Conservation (phyloP, 768 basidiomycete species). For the Suillus luteus region DNA sequence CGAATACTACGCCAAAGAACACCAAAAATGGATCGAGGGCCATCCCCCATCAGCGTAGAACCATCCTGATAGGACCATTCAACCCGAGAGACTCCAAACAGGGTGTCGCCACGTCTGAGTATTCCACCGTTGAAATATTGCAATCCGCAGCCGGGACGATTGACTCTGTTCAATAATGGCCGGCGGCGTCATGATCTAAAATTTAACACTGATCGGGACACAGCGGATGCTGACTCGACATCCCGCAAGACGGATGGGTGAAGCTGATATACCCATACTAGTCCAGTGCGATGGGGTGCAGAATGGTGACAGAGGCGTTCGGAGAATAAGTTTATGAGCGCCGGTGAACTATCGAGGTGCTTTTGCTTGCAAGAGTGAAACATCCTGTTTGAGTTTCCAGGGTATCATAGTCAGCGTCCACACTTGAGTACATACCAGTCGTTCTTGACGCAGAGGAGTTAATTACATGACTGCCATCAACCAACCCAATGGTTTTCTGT, state of each 20-base stretch:
- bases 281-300: background rate
- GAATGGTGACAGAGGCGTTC: background rate
- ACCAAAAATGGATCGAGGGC: background rate
- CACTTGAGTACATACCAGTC: background rate
- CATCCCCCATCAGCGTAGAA: background rate
- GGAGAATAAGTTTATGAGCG: background rate
- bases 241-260: background rate
- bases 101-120: background rate
- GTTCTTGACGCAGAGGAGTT: background rate
- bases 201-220: background rate
- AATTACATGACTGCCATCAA: background rate
- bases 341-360: background rate
- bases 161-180: background rate
- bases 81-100: background rate
- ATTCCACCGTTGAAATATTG: background rate
- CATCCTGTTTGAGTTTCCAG: background rate
- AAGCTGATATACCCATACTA: slow-evolving; percentile 2
- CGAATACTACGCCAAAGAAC: background rate
- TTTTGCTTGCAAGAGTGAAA: background rate
- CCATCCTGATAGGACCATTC: background rate
- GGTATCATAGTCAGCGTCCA: background rate
- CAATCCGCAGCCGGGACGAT: background rate
- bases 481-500: background rate
- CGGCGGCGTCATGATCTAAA: background rate
- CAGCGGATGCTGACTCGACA: background rate